phyloP scores from a whole-genome alignment of 495 filamentous ascomycete species.

The Apiosordaria backusii region DNA sequence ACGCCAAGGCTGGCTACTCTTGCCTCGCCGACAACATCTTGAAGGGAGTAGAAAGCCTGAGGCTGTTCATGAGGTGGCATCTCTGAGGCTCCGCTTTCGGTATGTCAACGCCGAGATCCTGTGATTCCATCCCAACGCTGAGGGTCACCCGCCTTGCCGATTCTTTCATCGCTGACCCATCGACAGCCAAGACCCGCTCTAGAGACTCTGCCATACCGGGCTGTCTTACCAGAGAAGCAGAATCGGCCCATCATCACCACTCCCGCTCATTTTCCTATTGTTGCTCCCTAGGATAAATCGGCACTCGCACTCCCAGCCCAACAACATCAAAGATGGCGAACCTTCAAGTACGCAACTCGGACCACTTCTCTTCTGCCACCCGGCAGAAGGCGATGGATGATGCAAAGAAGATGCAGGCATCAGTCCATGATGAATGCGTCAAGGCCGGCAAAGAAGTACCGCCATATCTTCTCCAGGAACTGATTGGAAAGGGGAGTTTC shows the following conservation, averaged over 20 bases:
- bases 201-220: no score
- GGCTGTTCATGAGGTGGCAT: not conserved
- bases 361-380: slow-evolving; percentile 31
- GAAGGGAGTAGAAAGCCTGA: not conserved
- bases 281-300: no score
- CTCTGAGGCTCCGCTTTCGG: not conserved
- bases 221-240: no score
- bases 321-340: slow-evolving; percentile 36
- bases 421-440: slow-evolving; percentile 46
- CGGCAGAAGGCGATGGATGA: slow-evolving; percentile 53
- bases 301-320: not conserved
- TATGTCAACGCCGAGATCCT: not conserved
- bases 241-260: not conserved
- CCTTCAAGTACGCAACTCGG: slow-evolving; percentile 40
- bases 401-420: slow-evolving; percentile 51
- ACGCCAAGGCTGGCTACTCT: not conserved
- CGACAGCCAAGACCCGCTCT: not conserved
- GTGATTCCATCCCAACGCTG: not conserved
- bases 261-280: not conserved
- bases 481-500: slow-evolving; percentile 94
- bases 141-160: not conserved
- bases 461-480: slow-evolving; percentile 73
- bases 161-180: not conserved
- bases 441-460: slow-evolving; percentile 48
- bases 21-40: not conserved